Percentiles rank a stretch among this genome's conserved stretches.
These are phyloP conservation scores for Fusarium penzigii DNA, from an alignment of 2,329 filamentous ascomycete species.

Conservation along the genomic window DNA sequence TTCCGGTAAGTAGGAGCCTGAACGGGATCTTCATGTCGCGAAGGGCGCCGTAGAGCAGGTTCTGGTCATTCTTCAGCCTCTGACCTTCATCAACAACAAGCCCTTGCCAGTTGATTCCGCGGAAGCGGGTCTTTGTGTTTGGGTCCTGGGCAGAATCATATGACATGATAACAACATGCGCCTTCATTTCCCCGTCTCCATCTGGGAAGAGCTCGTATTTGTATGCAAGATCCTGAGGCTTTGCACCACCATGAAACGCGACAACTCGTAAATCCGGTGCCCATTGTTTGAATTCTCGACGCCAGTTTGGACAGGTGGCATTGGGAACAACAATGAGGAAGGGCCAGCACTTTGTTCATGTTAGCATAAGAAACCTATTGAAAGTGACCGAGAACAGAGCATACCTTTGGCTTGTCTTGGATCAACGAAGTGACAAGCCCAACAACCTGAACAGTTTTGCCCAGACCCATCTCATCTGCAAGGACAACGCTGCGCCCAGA, in stretches of 20 bases:
- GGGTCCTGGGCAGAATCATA: conserved; percentile 86
- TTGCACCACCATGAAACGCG: conserved; percentile 82
- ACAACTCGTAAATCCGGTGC: conserved; percentile 82
- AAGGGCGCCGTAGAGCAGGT: conserved; percentile 75
- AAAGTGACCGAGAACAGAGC: not conserved
- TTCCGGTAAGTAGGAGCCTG: conserved; percentile 84
- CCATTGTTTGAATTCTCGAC: conserved; percentile 94
- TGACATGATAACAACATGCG: conserved; percentile 91
- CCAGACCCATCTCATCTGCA: conserved; percentile 97
- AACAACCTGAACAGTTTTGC: conserved; percentile 95
- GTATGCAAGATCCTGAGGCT: conserved; percentile 74
- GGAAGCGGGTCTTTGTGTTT: conserved; percentile 65
- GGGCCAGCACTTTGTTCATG: conserved; percentile 66
- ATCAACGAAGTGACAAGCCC: conserved; percentile 75
- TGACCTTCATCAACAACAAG: conserved; percentile 95
- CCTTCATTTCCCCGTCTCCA: conserved; percentile 67
- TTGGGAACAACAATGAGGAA: conserved; percentile 94
- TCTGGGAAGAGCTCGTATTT: conserved; percentile 83
- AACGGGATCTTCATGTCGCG: conserved; percentile 76
- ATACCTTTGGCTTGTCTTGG: conserved; percentile 58
- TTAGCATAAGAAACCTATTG: conserved; percentile 11
- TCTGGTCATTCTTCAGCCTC: conserved; percentile 89
- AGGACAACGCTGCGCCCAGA: conserved; percentile 82
- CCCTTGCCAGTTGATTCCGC: conserved; percentile 76
- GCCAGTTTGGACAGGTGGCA: conserved; percentile 96